These are phyloP conservation scores for Aspergillus novoparasiticus DNA, from an alignment of 2,329 filamentous ascomycete species.

Conservation along the genomic window DNA sequence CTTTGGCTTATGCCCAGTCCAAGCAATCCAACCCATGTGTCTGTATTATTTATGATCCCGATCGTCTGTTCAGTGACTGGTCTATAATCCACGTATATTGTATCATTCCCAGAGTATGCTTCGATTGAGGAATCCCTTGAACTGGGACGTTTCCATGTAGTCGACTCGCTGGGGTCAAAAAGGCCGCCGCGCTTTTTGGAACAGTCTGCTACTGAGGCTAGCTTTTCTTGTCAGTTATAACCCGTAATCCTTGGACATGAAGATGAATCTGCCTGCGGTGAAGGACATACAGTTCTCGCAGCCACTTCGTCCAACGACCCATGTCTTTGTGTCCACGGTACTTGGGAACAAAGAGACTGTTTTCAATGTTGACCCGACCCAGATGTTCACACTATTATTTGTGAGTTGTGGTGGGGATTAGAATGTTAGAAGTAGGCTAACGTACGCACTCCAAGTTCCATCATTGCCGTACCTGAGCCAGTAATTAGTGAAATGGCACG, in stretches of 20 bases:
- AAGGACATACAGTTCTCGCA: background rate
- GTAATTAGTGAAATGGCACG: background rate
- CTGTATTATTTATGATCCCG: background rate
- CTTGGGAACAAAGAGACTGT: background rate
- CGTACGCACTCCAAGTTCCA: slow-evolving; percentile 5
- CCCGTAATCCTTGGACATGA: too few relatives aligned
- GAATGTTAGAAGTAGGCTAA: background rate
- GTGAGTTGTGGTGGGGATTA: background rate
- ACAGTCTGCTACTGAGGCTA: background rate
- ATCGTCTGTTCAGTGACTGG: background rate
- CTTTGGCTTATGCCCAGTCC: background rate
- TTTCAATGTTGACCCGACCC: background rate
- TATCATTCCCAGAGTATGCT: background rate
- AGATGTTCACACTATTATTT: background rate
- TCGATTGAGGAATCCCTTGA: background rate
- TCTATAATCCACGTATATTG: background rate
- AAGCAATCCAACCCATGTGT: slow-evolving; percentile 2
- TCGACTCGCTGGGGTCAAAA: background rate
- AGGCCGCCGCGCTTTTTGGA: background rate
- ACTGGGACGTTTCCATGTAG: background rate
- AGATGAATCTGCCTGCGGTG: too few relatives aligned
- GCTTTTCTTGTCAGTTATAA: background rate
- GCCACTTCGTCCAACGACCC: background rate
- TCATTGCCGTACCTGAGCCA: background rate
- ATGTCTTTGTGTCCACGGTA: background rate